Percentiles rank a stretch among this genome's conserved stretches.
Conservation (phyloP, 805 yeast genomes). For the Zygoascus tannicola region DNA sequence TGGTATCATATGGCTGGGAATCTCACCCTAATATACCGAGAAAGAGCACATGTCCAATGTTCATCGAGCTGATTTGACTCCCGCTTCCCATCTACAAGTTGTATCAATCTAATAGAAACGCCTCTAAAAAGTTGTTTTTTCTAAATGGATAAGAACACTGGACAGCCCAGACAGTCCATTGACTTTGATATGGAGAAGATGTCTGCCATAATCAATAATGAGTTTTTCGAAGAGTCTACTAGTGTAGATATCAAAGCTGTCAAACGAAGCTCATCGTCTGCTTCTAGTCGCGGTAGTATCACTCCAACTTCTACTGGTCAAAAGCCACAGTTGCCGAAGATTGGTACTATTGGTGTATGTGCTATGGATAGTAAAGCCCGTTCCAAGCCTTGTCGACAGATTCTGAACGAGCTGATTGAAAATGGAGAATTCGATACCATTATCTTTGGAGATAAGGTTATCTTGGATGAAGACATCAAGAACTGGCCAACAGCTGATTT, state of each 20-base stretch:
- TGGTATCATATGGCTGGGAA: no score
- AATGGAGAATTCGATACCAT: conserved; percentile 95
- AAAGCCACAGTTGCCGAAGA: conserved; percentile 21
- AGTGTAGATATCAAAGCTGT: not conserved
- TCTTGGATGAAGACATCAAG: conserved; percentile 83
- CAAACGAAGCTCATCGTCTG: conserved; percentile 6
- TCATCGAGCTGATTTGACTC: no score
- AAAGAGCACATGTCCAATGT: no score
- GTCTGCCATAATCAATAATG: not conserved
- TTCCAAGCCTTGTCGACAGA: conserved; percentile 90
- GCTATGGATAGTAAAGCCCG: conserved; percentile 98
- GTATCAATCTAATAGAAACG: no score
- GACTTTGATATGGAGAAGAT: conserved; percentile 4
- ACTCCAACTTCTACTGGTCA: not conserved
- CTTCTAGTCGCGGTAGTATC: conserved; percentile 1
- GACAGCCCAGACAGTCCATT: conserved; percentile 1
- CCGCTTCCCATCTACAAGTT: no score
- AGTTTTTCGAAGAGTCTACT: not conserved
- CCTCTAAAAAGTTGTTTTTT: no score
- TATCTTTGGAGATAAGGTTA: conserved; percentile 94
- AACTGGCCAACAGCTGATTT: conserved; percentile 99
- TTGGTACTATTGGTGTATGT: conserved; percentile 95
- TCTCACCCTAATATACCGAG: no score
- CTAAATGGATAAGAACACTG: no score
- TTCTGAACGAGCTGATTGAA: conserved; percentile 76